These are phyloP conservation scores for Antrodiella citrinella DNA, from an alignment of 768 basidiomycete genomes.

Conservation along the genomic window DNA sequence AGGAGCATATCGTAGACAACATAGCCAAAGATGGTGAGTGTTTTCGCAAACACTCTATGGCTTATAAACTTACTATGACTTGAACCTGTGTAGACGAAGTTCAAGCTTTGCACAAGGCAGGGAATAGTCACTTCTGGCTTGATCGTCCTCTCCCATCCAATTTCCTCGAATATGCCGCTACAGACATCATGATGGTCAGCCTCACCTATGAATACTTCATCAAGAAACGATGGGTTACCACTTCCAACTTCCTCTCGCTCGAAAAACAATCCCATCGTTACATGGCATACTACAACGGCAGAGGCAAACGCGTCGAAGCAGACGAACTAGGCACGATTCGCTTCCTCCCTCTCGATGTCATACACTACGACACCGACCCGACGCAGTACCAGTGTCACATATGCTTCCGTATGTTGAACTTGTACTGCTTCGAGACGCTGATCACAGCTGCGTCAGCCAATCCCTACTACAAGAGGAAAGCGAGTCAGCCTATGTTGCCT, in stretches of 20 bases:
- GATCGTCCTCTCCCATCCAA: slow-evolving; percentile 27
- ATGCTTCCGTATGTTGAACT: slow-evolving; percentile 3
- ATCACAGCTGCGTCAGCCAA: slow-evolving; percentile 2
- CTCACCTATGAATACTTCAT: slow-evolving; percentile 28
- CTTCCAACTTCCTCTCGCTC: slow-evolving; percentile 1
- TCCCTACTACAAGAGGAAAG: too few relatives aligned
- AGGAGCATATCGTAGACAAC: slow-evolving; percentile 15
- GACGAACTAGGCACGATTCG: slow-evolving; percentile 7
- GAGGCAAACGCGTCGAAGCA: slow-evolving; percentile 2
- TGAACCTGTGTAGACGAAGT: slow-evolving; percentile 22
- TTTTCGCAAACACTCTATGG: background rate
- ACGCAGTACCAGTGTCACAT: slow-evolving; percentile 7
- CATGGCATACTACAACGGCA: slow-evolving; percentile 9
- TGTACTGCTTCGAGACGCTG: background rate
- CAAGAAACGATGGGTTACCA: slow-evolving; percentile 10
- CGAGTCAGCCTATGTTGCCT: too few relatives aligned
- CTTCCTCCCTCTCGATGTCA: slow-evolving; percentile 13
- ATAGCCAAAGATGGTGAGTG: slow-evolving; percentile 27
- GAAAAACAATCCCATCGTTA: slow-evolving; percentile 11
- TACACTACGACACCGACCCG: slow-evolving; percentile 6
- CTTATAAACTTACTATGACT: background rate
- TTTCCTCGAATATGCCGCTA: slow-evolving; percentile 33
- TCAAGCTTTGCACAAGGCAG: slow-evolving; percentile 27
- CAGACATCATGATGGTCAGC: slow-evolving; percentile 32
- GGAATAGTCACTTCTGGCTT: slow-evolving; percentile 26